Evolutionary conservation across 495 filamentous ascomycete species (phyloP), one percentile per base, ranked within the genome.

Genomic region (Penicillium lividum): DNA sequence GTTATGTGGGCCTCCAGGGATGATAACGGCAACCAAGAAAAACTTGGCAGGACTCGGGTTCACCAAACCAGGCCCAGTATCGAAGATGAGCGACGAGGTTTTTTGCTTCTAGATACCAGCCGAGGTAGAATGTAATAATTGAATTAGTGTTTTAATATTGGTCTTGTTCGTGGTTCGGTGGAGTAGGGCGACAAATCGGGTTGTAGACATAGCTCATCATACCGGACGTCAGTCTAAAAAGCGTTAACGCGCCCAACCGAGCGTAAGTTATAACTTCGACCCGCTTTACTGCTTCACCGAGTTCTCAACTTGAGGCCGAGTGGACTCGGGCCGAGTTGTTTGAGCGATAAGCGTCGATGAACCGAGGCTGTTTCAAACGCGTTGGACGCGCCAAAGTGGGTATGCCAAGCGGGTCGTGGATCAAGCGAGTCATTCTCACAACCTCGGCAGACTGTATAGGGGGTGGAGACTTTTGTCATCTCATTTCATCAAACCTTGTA

Each of bases 1-100:
- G 54, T 62, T 78, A 25, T 78, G 74, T 64, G 75, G 75, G 5
- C 75, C 75, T 6, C 73, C 74, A 5, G 71, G 73, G 4, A 73
- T 75, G 69, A 59, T 76, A 6, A 75, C 68, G 45, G 74, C 74
- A 1, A 62, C 68, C 27, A 77, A 75, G 66, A 71, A 71, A 57
- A 40, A 40, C 30, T 31, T 52, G 50, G 50, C 18, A 22, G 33
- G n/a, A 10, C 50, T 52, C 4, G 50, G 50, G 3, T 52, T 52
- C 33, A 52, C 15, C 15, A 25, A 56, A 27, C 73, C 74, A 22
- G 73, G 74, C 11, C 49, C 67, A 1, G 71, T 76, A 5, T 44
- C 62, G 15, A 77, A 73, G 65, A 71, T 75, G 67, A 69, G 54
- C 6, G 75, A 77, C 57, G 68, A 76, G 36, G 60, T 77, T 6